Conservation (phyloP, 192 early-diverging fungal genomes). For the Backusella psychrophila region DNA sequence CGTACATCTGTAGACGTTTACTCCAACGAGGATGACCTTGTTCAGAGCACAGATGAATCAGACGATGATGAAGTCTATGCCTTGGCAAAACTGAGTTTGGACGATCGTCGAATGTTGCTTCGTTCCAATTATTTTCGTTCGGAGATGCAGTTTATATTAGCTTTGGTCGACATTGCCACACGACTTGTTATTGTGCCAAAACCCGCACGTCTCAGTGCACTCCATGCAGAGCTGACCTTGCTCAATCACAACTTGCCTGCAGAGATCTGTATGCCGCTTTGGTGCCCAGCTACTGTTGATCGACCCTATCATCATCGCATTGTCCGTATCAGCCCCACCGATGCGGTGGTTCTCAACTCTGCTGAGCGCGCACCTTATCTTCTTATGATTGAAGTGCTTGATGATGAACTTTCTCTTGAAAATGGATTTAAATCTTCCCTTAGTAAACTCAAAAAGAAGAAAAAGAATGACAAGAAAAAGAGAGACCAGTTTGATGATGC, state of each 20-base stretch:
- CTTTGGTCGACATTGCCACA: constrained; percentile 86
- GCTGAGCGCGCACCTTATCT: constrained; percentile 94
- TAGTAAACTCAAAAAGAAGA: constrained; percentile 9
- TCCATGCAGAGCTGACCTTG: constrained; percentile 88
- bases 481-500: neutral
- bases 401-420: constrained; percentile 56
- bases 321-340: constrained; percentile 82
- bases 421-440: constrained; percentile 20
- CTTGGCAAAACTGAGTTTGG: constrained; percentile 17
- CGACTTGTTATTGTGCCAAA: constrained; percentile 83
- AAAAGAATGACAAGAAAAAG: neutral
- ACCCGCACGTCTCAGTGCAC: constrained; percentile 74
- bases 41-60: constrained; percentile 10
- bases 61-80: constrained; percentile 26
- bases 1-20: neutral
- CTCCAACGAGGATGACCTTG: neutral
- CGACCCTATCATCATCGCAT: constrained; percentile 77
- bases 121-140: constrained; percentile 81
- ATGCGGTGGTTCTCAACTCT: constrained; percentile 94
- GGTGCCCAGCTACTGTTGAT: constrained; percentile 74
- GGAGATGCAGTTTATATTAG: constrained; percentile 87
- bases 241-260: constrained; percentile 93
- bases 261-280: constrained; percentile 89
- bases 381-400: constrained; percentile 84
- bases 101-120: constrained; percentile 28